phyloP scores from a whole-genome alignment of 495 filamentous ascomycete genomes.

The Talaromyces stipitatus region DNA sequence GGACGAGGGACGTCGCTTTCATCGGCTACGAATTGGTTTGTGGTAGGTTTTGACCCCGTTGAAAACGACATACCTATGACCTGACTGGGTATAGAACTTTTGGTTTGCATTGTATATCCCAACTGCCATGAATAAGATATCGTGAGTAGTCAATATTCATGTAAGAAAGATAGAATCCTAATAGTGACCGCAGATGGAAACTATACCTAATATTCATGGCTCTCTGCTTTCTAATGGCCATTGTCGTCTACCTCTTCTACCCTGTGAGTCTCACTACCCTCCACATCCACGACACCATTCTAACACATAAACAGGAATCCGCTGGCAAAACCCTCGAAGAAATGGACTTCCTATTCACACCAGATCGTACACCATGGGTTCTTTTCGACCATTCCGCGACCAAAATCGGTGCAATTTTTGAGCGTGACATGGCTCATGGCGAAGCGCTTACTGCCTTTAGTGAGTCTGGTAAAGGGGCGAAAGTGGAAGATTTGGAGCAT shows the following conservation, averaged over 20 bases:
- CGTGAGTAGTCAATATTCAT: slow-evolving; percentile 9
- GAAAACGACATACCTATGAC: background rate
- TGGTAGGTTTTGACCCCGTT: slow-evolving; percentile 7
- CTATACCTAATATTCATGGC: slow-evolving; percentile 20
- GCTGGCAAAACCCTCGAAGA: slow-evolving; percentile 18
- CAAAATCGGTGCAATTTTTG: slow-evolving; percentile 22
- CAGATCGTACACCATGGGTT: slow-evolving; percentile 16
- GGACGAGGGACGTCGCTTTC: slow-evolving; percentile 15
- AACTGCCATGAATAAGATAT: slow-evolving; percentile 16
- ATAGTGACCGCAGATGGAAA: slow-evolving; percentile 9
- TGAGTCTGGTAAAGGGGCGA: slow-evolving; percentile 2
- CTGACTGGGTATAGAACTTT: slow-evolving; percentile 14
- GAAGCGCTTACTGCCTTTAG: slow-evolving; percentile 26
- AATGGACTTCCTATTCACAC: slow-evolving; percentile 20
- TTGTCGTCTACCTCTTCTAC: slow-evolving; percentile 15
- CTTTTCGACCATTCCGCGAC: slow-evolving; percentile 14
- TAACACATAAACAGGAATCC: slow-evolving; percentile 10
- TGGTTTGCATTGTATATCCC: slow-evolving; percentile 23
- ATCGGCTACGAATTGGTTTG: slow-evolving; percentile 19
- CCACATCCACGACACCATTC: background rate
- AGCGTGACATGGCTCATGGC: slow-evolving; percentile 22
- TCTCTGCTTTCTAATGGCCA: slow-evolving; percentile 11
- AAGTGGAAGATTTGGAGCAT: background rate
- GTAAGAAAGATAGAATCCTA: background rate
- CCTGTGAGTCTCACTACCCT: slow-evolving; percentile 6